A percentile compares a stretch with the other conserved stretches of the same genome.
These are phyloP conservation scores for Claviceps sp. DNA, from an alignment of 2,329 filamentous ascomycete genomes.

Conservation along the genomic window DNA sequence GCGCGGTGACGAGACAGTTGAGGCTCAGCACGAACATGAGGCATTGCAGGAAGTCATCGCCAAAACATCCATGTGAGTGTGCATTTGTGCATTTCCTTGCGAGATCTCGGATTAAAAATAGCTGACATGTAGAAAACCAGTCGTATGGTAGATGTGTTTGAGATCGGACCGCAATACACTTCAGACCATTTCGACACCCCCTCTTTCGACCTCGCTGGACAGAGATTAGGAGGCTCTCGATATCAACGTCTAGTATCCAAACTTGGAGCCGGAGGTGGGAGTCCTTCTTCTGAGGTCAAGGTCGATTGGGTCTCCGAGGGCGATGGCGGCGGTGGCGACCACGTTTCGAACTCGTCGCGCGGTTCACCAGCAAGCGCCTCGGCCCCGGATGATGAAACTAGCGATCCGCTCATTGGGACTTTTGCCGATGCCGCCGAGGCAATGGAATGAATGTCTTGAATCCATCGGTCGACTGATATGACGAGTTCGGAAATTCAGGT, in stretches of 20 bases:
- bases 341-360: neutral
- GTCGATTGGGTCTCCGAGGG: slow-evolving; percentile 44
- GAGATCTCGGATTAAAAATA: neutral
- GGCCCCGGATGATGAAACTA: slow-evolving; percentile 20
- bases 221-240: slow-evolving; percentile 41
- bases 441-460: slow-evolving; percentile 22
- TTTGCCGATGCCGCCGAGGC: slow-evolving; percentile 46
- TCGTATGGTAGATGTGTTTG: slow-evolving; percentile 56
- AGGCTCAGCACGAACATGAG: slow-evolving; percentile 50
- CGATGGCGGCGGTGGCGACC: slow-evolving; percentile 17
- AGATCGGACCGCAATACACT: slow-evolving; percentile 42
- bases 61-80: slow-evolving; percentile 47
- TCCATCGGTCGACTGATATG: neutral
- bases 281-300: slow-evolving; percentile 27
- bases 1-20: slow-evolving; percentile 43
- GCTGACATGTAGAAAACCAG: slow-evolving; percentile 21
- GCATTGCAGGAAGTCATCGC: slow-evolving; percentile 50
- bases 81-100: neutral
- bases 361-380: slow-evolving; percentile 17
- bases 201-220: slow-evolving; percentile 34
- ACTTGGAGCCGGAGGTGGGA: slow-evolving; percentile 33
- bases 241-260: slow-evolving; percentile 51
- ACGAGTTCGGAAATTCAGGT: neutral
- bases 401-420: slow-evolving; percentile 39
- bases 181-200: slow-evolving; percentile 22